A percentile compares a stretch with the other conserved stretches of the same genome.
phyloP scores from a whole-genome alignment of 306 rosid species.

The Hylodesmum podocarpum region DNA sequence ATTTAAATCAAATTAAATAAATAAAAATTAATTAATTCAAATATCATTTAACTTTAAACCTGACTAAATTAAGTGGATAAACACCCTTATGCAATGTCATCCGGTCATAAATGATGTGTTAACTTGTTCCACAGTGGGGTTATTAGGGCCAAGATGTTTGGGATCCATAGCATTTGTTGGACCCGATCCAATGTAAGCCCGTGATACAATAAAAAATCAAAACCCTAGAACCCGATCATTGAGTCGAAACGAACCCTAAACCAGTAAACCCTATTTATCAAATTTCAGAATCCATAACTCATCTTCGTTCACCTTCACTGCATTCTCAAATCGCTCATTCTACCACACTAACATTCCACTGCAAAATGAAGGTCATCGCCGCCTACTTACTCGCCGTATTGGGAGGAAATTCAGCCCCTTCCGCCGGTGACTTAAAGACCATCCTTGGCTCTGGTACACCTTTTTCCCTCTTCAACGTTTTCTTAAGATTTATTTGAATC shows the following conservation, averaged over 20 bases:
- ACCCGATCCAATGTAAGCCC: not conserved
- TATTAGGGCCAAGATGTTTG: not conserved
- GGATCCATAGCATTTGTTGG: not conserved
- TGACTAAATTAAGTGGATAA: no score
- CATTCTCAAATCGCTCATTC: not conserved
- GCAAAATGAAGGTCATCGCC: constrained; percentile 56
- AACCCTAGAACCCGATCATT: constrained; percentile 2
- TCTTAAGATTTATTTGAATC: not conserved
- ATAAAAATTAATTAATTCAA: no score
- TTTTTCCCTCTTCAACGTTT: not conserved
- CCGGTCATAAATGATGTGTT: no score
- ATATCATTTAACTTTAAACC: no score
- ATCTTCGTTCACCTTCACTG: not conserved
- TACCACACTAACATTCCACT: no score
- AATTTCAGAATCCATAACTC: not conserved
- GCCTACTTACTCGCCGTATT: constrained; percentile 55
- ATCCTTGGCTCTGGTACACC: constrained; percentile 42
- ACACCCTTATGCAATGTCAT: no score
- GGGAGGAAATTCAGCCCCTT: constrained; percentile 53
- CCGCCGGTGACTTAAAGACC: constrained; percentile 35
- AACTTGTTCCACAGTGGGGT: not conserved
- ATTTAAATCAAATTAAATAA: no score
- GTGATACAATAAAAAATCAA: not conserved
- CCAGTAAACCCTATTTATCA: constrained; percentile 31
- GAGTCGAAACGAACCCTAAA: constrained; percentile 18